Base-by-base conservation (phyloP, 1,284 basidiomycete genomes). In the Ceratobasidium sp. region DNA sequence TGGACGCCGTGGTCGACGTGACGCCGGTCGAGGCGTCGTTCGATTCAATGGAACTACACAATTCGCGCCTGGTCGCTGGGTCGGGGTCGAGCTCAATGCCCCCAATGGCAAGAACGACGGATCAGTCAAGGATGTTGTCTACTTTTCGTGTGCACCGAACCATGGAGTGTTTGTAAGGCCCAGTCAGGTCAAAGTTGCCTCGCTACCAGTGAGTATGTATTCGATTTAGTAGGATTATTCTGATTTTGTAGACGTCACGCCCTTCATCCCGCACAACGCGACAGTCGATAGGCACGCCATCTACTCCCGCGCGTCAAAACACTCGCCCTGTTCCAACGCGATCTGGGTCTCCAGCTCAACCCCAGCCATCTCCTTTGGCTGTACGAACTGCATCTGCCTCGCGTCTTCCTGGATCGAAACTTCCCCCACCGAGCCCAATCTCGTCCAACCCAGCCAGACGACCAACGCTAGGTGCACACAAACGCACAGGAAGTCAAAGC, bases 31-130 rank as follows among this genome's bases (percentile, higher is more conserved):
- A 56, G 97, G 97, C 8, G 82, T 89, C 62, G 91, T 98, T 34
- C 86, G 94, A 54, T 99, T 96, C 82, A 86, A 84, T 49, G 97
- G 97, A 0, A 77, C 87, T 56, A 94, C 97, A 0, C 84, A 85
- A 2, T 99, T 99, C 77, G 87, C 93, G 15, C 78, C 87, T 1
- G 97, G 97, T 0, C 91, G 91, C 80, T 99, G 97, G 97, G 86
- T 98, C 70, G 97, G 97, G 15, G 87, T 99, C 69, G 94, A 96
- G 77, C 86, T 99, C 67, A 87, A 82, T 57, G 88, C 91, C 73
- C 78, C 85, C 3, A 90, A 87, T 50, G 97, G 97, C 43, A 98
- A 98, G 88, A 99, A 99, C 81, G 92, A 99, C 75, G 97, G 97
- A 1, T 86, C 87, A 0, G 92, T 99, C 0, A 84, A 90, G 55